Percentiles rank a stretch among this genome's conserved stretches.
Evolutionary conservation across 2,329 filamentous ascomycete genomes (phyloP).

Genomic region (Xylaria sp.): DNA sequence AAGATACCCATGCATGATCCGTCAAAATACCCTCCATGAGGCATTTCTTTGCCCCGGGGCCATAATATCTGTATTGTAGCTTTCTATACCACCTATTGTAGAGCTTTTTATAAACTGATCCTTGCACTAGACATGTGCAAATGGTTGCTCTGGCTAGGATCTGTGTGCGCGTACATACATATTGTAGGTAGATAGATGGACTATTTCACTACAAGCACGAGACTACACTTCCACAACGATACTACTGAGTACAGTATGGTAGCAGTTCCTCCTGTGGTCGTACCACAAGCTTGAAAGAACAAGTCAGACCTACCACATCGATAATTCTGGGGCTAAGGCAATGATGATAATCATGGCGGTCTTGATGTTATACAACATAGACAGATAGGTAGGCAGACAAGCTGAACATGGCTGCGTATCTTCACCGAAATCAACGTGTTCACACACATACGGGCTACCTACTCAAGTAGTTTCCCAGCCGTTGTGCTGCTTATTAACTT

Average conservation of each 20-base stretch:
- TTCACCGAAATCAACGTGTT: not conserved
- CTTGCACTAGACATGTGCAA: slow-evolving; percentile 22
- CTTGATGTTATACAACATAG: not conserved
- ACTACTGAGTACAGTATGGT: not conserved
- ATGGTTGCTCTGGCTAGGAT: not conserved
- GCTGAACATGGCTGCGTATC: slow-evolving; percentile 5
- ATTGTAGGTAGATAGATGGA: not conserved
- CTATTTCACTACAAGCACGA: slow-evolving; percentile 17
- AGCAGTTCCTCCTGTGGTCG: slow-evolving; percentile 7
- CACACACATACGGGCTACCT: not conserved
- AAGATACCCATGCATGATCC: slow-evolving; percentile 26
- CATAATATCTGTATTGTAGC: not conserved
- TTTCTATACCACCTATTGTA: not conserved
- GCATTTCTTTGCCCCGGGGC: slow-evolving; percentile 32
- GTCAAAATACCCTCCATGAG: slow-evolving; percentile 28
- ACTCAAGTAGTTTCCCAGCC: not conserved
- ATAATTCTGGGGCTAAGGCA: not conserved
- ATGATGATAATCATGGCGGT: not conserved
- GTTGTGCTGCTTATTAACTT: not conserved
- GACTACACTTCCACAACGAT: not conserved
- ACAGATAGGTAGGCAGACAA: slow-evolving; percentile 3
- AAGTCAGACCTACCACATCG: not conserved
- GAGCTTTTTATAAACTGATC: not conserved
- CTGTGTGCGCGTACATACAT: slow-evolving; percentile 2
- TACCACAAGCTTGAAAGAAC: slow-evolving; percentile 23